Evolutionary conservation across 345 rosid species (phyloP).

Genomic region (Eucalyptus pauciflora): DNA sequence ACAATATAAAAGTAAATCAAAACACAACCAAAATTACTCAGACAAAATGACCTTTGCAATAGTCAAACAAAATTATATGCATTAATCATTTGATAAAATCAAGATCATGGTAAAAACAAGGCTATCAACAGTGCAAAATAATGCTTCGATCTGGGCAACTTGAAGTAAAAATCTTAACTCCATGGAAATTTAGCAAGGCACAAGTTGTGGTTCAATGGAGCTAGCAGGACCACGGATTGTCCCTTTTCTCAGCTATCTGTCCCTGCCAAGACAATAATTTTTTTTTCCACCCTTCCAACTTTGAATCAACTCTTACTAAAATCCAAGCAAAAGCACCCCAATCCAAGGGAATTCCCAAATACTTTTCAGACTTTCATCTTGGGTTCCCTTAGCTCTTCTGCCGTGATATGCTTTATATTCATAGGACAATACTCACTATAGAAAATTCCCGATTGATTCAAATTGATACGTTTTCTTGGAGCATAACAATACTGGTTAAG

Average conservation of each 20-base stretch:
- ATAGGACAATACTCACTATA: background rate
- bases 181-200: background rate
- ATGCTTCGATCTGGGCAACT: too few species aligned
- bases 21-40: too few species aligned
- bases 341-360: background rate
- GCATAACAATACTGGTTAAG: background rate
- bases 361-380: background rate
- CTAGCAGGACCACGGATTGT: background rate
- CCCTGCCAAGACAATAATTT: background rate
- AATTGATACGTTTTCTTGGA: background rate
- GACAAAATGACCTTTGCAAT: background rate
- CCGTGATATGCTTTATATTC: background rate
- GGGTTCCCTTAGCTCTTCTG: background rate
- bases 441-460: background rate
- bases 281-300: background rate
- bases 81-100: background rate
- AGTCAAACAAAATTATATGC: background rate
- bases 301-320: background rate
- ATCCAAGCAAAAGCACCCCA: background rate
- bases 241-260: background rate
- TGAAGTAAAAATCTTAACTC: background rate
- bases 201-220: background rate
- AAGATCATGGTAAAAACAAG: background rate
- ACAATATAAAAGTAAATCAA: too few species aligned
- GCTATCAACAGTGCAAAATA: background rate